These are phyloP conservation scores for Penicillium griseofulvum DNA, from an alignment of 2,329 filamentous ascomycete genomes.

Conservation along the genomic window DNA sequence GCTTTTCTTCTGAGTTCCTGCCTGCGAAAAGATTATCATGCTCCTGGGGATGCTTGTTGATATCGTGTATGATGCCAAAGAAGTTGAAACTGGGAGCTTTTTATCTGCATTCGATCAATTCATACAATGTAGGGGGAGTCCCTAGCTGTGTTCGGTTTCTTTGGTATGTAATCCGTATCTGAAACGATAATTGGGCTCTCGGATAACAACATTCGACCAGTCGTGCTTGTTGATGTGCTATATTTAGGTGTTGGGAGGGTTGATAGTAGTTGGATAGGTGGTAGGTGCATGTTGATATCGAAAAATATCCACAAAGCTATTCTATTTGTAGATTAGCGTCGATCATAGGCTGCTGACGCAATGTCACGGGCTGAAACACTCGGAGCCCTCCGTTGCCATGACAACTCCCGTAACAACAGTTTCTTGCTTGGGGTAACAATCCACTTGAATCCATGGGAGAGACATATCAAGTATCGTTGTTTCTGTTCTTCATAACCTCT, in stretches of 20 bases:
- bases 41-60: neutral
- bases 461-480: conserved; percentile 23
- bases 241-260: neutral
- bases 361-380: conserved; percentile 12
- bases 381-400: conserved; percentile 30
- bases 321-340: conserved; percentile 12
- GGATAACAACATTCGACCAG: neutral
- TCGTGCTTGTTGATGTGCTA: neutral
- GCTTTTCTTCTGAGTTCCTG: neutral
- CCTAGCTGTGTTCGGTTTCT: neutral
- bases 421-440: conserved; percentile 28
- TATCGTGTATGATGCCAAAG: neutral
- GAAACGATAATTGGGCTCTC: too few relatives aligned
- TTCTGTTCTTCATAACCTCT: conserved; percentile 10
- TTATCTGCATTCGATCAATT: neutral
- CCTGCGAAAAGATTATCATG: neutral
- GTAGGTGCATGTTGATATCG: conserved; percentile 5
- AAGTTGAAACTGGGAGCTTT: neutral
- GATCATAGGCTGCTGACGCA: conserved; percentile 12
- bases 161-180: neutral
- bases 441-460: conserved; percentile 26
- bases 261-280: neutral
- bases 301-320: conserved; percentile 5
- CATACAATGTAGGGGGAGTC: neutral
- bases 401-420: conserved; percentile 35